Base-by-base conservation (phyloP, 306 rosid species). In the Prunus padus region DNA sequence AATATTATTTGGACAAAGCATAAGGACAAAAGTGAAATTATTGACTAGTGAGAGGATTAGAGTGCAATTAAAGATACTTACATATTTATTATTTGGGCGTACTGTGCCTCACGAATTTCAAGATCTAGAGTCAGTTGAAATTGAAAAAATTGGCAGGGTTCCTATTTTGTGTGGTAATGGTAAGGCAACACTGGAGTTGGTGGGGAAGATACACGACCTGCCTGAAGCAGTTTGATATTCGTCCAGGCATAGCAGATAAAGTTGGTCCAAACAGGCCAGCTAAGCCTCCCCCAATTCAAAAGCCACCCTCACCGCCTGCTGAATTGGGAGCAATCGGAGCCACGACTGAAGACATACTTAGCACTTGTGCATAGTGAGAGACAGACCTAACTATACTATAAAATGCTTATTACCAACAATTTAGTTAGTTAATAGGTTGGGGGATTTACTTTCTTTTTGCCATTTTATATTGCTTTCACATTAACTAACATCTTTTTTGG, bases 181-280 rank as follows among this genome's bases (percentile, higher is more conserved):
- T 33, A 33, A 33, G n/a, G 31, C 31, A 28, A 28, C 31, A 28
- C 31, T 28, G 31, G 31, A 28, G 31, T 28, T 28, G 31, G 31
- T 28, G 31, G 31, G 31, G 31, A 28, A 28, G 31, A 3, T 28
- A 3, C 31, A 28, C 31, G 31, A 28, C 31, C 31, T 28, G 31
- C 31, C 31, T 28, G 31, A 2, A 28, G 86, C 88, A 94, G 98
- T 92, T 90, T 81, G 88, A 85, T 2, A 74, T 85, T 28, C 59
- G 44, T 67, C 56, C 76, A 12, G 95, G 84, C 14, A 45, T 72
- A 67, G 97, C 81, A 52, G 86, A 83, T 74, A 87, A 92, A 85
- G 87, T 88, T 49, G 82, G 91, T 80, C 95, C 97, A 5, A 87
- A 86, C 76, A 84, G 96, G 74, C 90, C 93, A 61, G 63, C 65